Percentiles rank a stretch among this genome's conserved stretches.
Conservation (phyloP, 2,329 filamentous ascomycete genomes). For the Neofusicoccum umdonicola region DNA sequence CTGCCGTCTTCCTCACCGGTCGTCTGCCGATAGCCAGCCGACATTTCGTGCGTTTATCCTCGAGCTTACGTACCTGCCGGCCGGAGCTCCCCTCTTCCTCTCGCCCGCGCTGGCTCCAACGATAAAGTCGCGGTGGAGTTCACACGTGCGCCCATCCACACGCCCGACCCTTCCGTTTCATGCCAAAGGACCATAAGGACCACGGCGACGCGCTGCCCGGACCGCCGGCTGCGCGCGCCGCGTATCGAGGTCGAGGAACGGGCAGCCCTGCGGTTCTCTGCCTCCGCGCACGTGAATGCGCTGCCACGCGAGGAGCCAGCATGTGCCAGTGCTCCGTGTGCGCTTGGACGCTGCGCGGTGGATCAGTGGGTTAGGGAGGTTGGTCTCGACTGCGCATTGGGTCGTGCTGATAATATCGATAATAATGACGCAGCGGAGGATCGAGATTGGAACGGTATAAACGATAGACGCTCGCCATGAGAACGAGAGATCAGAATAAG, state of each 20-base stretch:
- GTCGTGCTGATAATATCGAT: neutral
- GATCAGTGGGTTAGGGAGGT: constrained; percentile 10
- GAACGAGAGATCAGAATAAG: neutral
- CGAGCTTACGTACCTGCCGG: too few species aligned
- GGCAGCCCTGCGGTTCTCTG: neutral
- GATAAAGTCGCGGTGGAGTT: neutral
- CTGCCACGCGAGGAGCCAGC: neutral
- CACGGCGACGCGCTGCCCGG: neutral
- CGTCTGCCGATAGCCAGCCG: neutral
- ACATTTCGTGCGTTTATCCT: too few species aligned
- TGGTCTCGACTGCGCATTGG: constrained; percentile 9
- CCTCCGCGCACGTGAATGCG: neutral
- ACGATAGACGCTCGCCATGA: neutral
- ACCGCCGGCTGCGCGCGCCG: neutral
- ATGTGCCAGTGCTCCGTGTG: neutral
- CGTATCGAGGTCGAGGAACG: neutral
- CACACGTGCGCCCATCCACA: neutral
- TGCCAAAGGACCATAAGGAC: neutral
- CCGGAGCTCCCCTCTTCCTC: neutral
- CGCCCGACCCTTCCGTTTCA: neutral
- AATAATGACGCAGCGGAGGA: constrained; percentile 8
- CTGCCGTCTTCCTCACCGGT: neutral
- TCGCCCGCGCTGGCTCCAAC: neutral
- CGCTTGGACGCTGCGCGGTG: constrained; percentile 9
- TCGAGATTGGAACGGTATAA: neutral